Percentiles rank a stretch among this genome's conserved stretches.
Conservation (phyloP, 768 basidiomycete genomes). For the Lactifluus hygrophoroides region DNA sequence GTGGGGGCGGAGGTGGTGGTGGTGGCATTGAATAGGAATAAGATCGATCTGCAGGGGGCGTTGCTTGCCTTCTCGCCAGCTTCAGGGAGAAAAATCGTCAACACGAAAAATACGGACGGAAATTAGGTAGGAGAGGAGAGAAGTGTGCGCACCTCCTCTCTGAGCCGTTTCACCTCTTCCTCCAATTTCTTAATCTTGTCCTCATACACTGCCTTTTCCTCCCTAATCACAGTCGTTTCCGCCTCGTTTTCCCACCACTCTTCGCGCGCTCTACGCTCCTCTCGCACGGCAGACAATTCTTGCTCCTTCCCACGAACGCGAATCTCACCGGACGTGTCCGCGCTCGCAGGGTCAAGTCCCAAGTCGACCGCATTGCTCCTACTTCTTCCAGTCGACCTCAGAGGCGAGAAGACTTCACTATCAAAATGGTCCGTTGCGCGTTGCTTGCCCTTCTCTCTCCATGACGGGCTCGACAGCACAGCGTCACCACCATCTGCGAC, state of each 20-base stretch:
- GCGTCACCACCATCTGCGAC: neutral
- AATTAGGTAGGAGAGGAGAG: neutral
- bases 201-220: conserved; percentile 49
- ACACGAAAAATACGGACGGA: neutral
- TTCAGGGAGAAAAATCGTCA: neutral
- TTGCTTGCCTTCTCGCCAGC: conserved; percentile 7
- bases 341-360: conserved; percentile 14
- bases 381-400: neutral
- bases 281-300: conserved; percentile 49
- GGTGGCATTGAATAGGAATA: conserved; percentile 13
- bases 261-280: conserved; percentile 42
- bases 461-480: conserved; percentile 4
- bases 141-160: conserved; percentile 46
- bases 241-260: conserved; percentile 34
- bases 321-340: conserved; percentile 37
- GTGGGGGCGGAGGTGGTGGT: conserved; percentile 21
- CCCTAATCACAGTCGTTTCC: conserved; percentile 26
- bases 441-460: conserved; percentile 27
- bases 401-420: neutral
- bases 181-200: conserved; percentile 56
- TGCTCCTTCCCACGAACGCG: conserved; percentile 51
- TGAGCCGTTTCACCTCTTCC: conserved; percentile 52
- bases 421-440: conserved; percentile 4
- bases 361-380: neutral
- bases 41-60: neutral